Evolutionary conservation across 768 basidiomycete genomes (phyloP).

Genomic region (Daedaleopsis sinensis): DNA sequence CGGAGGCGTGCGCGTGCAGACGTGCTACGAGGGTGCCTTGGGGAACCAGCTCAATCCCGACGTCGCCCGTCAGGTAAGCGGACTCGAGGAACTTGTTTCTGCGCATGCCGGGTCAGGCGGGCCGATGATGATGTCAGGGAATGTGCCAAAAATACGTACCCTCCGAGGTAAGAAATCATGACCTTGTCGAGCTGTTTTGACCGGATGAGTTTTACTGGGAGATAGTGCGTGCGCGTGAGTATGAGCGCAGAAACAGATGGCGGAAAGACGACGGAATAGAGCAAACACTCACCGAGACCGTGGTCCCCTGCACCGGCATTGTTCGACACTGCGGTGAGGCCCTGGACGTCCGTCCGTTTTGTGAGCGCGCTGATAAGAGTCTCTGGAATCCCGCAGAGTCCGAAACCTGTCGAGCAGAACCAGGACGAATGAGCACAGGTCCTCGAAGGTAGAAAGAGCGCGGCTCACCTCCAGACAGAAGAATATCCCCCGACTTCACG

Average conservation of each 20-base stretch:
- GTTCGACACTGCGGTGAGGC: constrained; percentile 83
- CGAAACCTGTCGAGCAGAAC: constrained; percentile 63
- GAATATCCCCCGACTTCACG: constrained; percentile 74
- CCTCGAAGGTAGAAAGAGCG: not conserved
- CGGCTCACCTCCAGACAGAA: constrained; percentile 77
- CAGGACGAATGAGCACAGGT: not conserved
- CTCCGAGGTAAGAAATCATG: constrained; percentile 87
- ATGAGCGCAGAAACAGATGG: not conserved
- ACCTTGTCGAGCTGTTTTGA: constrained; percentile 76
- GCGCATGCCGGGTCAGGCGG: constrained; percentile 2
- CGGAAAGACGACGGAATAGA: not conserved
- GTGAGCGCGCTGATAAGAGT: constrained; percentile 79
- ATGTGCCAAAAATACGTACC: constrained; percentile 43
- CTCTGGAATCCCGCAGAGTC: constrained; percentile 88
- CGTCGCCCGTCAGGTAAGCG: constrained; percentile 74
- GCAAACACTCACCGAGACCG: constrained; percentile 57
- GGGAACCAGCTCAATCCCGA: constrained; percentile 84
- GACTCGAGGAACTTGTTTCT: constrained; percentile 86
- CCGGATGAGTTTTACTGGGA: constrained; percentile 67
- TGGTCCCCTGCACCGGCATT: constrained; percentile 74
- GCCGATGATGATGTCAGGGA: not conserved
- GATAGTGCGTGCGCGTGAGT: constrained; percentile 2
- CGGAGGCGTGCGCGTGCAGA: constrained; percentile 85
- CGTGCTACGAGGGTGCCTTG: constrained; percentile 92
- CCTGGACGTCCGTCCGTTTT: constrained; percentile 67